These are phyloP conservation scores for Suhomyces anneliseae DNA, from an alignment of 1,139 yeast genomes.

Conservation along the genomic window DNA sequence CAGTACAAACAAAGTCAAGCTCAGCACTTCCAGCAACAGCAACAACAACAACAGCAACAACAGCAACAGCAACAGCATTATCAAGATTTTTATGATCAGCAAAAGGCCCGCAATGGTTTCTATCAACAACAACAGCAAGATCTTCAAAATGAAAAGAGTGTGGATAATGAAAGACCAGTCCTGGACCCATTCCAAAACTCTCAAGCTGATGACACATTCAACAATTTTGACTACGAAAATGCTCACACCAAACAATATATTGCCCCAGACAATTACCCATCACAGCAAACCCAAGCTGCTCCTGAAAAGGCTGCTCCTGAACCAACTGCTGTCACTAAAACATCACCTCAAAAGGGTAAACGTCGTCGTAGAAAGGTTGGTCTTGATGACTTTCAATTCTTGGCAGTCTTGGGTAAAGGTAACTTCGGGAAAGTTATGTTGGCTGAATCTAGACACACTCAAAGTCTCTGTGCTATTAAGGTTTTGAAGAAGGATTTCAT, in stretches of 20 bases:
- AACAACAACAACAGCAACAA: slow-evolving; percentile 10
- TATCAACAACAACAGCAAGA: slow-evolving; percentile 3
- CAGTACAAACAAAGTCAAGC: slow-evolving; percentile 11
- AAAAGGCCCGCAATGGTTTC: slow-evolving; percentile 12
- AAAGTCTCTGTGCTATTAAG: slow-evolving; percentile 85
- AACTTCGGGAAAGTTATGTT: slow-evolving; percentile 97
- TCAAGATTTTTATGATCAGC: slow-evolving; percentile 5
- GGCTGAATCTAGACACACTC: slow-evolving; percentile 84
- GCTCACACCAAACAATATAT: slow-evolving; percentile 18
- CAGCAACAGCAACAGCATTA: slow-evolving; percentile 13
- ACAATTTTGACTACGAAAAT: slow-evolving; percentile 35
- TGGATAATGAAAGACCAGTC: neutral
- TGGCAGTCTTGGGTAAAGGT: slow-evolving; percentile 96
- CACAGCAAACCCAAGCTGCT: neutral
- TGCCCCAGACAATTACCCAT: slow-evolving; percentile 15
- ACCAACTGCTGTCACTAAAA: neutral
- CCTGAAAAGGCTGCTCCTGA: neutral
- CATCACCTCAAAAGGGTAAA: slow-evolving; percentile 28
- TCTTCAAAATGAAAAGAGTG: neutral
- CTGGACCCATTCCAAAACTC: slow-evolving; percentile 19
- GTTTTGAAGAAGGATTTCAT: slow-evolving; percentile 94
- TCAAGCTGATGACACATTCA: slow-evolving; percentile 18
- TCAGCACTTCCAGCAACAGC: slow-evolving; percentile 15
- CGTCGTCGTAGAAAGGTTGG: slow-evolving; percentile 72
- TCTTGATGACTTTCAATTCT: slow-evolving; percentile 87